Evolutionary conservation across 2,329 filamentous ascomycete genomes (phyloP).

Genomic region (Xylariaceae sp.): DNA sequence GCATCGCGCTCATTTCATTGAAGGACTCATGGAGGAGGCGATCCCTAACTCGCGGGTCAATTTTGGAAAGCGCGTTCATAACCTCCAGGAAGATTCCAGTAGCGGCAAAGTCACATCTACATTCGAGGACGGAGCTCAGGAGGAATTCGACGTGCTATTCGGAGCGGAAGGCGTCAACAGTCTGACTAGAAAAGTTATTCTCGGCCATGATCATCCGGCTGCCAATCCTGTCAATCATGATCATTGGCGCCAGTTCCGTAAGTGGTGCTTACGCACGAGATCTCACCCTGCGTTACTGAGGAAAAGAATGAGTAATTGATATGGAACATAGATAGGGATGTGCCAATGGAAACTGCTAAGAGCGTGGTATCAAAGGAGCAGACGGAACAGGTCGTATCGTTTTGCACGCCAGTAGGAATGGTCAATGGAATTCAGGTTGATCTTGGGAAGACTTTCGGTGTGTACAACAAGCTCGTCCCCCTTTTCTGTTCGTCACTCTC

Average conservation of each 20-base stretch:
- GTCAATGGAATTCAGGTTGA: too few relatives aligned
- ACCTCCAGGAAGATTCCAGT: slow-evolving; percentile 4
- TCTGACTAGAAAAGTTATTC: slow-evolving; percentile 26
- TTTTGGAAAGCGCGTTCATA: slow-evolving; percentile 23
- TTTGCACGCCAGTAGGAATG: too few relatives aligned
- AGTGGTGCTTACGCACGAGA: slow-evolving; percentile 22
- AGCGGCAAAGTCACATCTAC: slow-evolving; percentile 15
- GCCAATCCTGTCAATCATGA: slow-evolving; percentile 31
- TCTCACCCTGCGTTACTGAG: too few relatives aligned
- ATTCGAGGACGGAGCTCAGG: slow-evolving; percentile 26
- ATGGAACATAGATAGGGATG: too few relatives aligned
- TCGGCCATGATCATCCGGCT: slow-evolving; percentile 29
- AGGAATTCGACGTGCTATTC: slow-evolving; percentile 30
- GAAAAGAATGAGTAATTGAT: too few relatives aligned
- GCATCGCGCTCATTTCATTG: slow-evolving; percentile 30
- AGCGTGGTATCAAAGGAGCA: too few relatives aligned
- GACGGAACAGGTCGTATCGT: too few relatives aligned
- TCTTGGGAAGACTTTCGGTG: too few relatives aligned
- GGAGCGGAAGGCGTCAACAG: slow-evolving; percentile 36
- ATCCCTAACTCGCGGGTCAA: too few relatives aligned
- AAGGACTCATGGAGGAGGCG: slow-evolving; percentile 18
- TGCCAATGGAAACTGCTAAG: too few relatives aligned
- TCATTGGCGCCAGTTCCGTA: slow-evolving; percentile 19
- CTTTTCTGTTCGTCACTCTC: too few relatives aligned
- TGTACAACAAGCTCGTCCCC: too few relatives aligned